Base-by-base conservation (phyloP, 805 yeast species). In the Yamadazyma philogaea region DNA sequence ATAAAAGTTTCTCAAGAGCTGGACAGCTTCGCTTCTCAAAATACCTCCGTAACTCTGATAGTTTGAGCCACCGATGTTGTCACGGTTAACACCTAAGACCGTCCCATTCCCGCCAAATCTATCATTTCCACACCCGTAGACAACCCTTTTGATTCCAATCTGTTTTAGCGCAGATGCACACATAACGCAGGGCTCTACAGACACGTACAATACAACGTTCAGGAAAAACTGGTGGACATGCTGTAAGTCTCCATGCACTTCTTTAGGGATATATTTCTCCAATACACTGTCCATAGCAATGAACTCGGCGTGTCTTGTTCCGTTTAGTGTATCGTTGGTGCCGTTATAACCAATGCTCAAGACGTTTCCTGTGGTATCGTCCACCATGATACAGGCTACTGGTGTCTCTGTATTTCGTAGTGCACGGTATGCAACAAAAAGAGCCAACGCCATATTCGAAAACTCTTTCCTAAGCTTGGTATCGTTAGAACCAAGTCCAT, bases 181-280 rank as follows among this genome's bases (percentile, higher is more conserved):
- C 99, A 93, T 93, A 6, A 93, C 84, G 59, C 99, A 93, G 0
- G 99, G 99, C 62, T 93, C 99, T 0, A 93, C 97, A 0, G 98
- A 89, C 19, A 93, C 99, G 60, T 89, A 91, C 6, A 93, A 70
- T 22, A 79, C 81, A 3, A 86, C 70, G 19, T 81, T 76, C 30
- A 61, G 54, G 53, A 87, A 78, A 7, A 77, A 59, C 1, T 57
- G 48, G 18, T 54, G 49, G 10, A 70, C 50, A 14, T 51, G 44
- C 27, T 36, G 45, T n/a, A 45, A 28, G 11, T 39, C 42, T 14
- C 49, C 47, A 37, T 50, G 43, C 47, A 4, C 67, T 59, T 24
- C 62, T 55, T 4, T 56, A 12, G 53, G 51, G 6, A 49, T 38
- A 26, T 39, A 44, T 15, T 40, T 33, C 11, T 40, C 22, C 15